Evolutionary conservation across 2,329 filamentous ascomycete species (phyloP).

Genomic region (Xylariaceae sp.): DNA sequence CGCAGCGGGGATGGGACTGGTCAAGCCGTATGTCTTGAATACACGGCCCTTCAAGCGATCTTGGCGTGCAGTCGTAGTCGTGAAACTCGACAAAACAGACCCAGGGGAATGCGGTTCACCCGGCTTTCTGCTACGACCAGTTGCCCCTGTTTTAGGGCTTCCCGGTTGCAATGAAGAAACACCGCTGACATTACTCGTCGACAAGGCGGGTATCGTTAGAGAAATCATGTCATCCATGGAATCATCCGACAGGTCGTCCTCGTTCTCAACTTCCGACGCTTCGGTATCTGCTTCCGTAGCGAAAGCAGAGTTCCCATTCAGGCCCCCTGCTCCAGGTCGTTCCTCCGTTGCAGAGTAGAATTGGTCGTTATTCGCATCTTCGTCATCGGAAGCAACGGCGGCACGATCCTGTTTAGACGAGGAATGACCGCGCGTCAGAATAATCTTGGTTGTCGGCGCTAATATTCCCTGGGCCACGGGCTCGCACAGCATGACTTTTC

Average conservation of each 20-base stretch:
- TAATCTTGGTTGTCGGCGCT: slow-evolving; percentile 71
- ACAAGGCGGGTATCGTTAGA: slow-evolving; percentile 70
- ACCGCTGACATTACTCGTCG: slow-evolving; percentile 71
- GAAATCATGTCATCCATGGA: slow-evolving; percentile 93
- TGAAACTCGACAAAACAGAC: slow-evolving; percentile 85
- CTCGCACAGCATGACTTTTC: slow-evolving; percentile 87
- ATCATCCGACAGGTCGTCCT: slow-evolving; percentile 76
- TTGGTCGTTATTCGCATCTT: slow-evolving; percentile 82
- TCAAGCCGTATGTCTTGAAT: slow-evolving; percentile 76
- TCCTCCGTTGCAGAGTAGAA: slow-evolving; percentile 93
- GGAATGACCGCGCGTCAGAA: slow-evolving; percentile 63
- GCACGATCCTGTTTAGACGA: slow-evolving; percentile 50
- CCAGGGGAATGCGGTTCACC: slow-evolving; percentile 78
- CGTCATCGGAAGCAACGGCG: slow-evolving; percentile 55
- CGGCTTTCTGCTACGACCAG: slow-evolving; percentile 57
- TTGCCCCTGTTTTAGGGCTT: slow-evolving; percentile 73
- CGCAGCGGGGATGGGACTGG: slow-evolving; percentile 66
- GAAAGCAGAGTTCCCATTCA: slow-evolving; percentile 54
- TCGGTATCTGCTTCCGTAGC: slow-evolving; percentile 60
- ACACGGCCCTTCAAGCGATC: slow-evolving; percentile 69
- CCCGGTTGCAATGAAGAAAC: slow-evolving; percentile 75
- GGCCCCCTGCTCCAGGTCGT: slow-evolving; percentile 53
- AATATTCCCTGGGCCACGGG: slow-evolving; percentile 86
- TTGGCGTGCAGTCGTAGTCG: slow-evolving; percentile 72
- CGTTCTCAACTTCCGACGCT: slow-evolving; percentile 59